Percentiles rank a stretch among this genome's conserved stretches.
Conservation (phyloP, 768 basidiomycete genomes). For the Mycena olivaceomarginata region DNA sequence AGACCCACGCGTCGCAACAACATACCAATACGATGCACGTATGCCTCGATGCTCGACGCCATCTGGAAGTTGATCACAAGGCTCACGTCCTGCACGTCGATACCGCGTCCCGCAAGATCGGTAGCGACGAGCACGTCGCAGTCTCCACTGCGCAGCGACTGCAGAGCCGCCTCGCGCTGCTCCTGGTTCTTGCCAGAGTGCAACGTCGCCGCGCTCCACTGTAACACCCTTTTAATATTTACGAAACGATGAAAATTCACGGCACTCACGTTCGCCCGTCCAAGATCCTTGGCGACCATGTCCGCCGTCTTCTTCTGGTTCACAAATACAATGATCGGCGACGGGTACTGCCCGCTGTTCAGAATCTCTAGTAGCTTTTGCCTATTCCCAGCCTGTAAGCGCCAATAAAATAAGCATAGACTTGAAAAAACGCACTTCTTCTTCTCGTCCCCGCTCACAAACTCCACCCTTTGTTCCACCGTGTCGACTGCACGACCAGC, state of each 20-base stretch:
- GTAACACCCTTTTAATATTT: constrained; percentile 30
- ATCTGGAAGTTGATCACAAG: constrained; percentile 99
- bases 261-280: constrained; percentile 86
- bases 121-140: constrained; percentile 96
- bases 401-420: background rate
- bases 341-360: constrained; percentile 86
- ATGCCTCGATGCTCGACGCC: constrained; percentile 96
- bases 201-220: constrained; percentile 94
- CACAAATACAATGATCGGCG: constrained; percentile 99
- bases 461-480: constrained; percentile 97
- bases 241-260: constrained; percentile 6
- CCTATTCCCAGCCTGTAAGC: constrained; percentile 62
- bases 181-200: constrained; percentile 99
- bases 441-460: constrained; percentile 95
- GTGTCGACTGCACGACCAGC: constrained; percentile 99
- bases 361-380: constrained; percentile 93
- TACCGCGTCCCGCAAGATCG: constrained; percentile 98
- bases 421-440: constrained; percentile 82
- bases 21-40: constrained; percentile 97
- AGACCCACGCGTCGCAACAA: background rate
- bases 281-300: constrained; percentile 96
- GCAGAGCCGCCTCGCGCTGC: constrained; percentile 95
- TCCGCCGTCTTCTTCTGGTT: constrained; percentile 99
- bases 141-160: constrained; percentile 90
- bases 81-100: constrained; percentile 97